A percentile compares a stretch with the other conserved stretches of the same genome.
Evolutionary conservation across 441 rosid genomes (phyloP).

Genomic region (Pelargonium fulgidum): DNA sequence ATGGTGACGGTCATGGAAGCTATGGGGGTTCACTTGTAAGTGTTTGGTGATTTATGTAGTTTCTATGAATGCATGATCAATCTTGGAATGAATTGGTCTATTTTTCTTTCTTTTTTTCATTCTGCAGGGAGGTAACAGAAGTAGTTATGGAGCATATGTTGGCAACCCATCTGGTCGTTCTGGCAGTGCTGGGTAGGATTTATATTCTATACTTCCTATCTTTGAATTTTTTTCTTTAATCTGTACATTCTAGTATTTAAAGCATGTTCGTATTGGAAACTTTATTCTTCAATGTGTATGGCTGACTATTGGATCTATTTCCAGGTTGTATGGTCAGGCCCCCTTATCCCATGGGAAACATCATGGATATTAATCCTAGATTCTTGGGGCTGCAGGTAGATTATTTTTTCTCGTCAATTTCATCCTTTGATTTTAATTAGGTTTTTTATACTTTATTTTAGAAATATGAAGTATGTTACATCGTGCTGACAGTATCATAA

Average conservation of each 20-base stretch:
- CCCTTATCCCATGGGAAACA: conserved; percentile 22
- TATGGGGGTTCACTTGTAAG: conserved; percentile 3
- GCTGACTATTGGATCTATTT: conserved; percentile 16
- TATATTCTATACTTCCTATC: no score
- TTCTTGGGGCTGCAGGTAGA: conserved; percentile 9
- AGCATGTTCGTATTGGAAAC: no score
- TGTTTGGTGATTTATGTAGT: not conserved
- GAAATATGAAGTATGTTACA: conserved; percentile 5
- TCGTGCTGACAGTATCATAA: not conserved
- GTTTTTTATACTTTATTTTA: conserved; percentile 11
- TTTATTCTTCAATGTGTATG: conserved; percentile 11
- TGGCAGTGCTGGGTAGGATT: conserved; percentile 67
- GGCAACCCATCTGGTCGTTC: conserved; percentile 76
- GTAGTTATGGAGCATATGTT: conserved; percentile 83
- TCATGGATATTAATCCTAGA: conserved; percentile 23
- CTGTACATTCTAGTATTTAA: no score
- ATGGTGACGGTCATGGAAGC: conserved; percentile 15
- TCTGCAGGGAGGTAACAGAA: conserved; percentile 48
- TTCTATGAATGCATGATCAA: not conserved
- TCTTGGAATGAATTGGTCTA: no score
- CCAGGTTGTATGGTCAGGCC: conserved; percentile 23
- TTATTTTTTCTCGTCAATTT: not conserved
- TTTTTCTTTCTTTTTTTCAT: no score
- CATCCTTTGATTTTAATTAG: not conserved
- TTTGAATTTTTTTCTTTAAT: no score